A percentile compares a stretch with the other conserved stretches of the same genome.
phyloP scores from a whole-genome alignment of 2,329 filamentous ascomycete species.

The Clarireedia homoeocarpa region DNA sequence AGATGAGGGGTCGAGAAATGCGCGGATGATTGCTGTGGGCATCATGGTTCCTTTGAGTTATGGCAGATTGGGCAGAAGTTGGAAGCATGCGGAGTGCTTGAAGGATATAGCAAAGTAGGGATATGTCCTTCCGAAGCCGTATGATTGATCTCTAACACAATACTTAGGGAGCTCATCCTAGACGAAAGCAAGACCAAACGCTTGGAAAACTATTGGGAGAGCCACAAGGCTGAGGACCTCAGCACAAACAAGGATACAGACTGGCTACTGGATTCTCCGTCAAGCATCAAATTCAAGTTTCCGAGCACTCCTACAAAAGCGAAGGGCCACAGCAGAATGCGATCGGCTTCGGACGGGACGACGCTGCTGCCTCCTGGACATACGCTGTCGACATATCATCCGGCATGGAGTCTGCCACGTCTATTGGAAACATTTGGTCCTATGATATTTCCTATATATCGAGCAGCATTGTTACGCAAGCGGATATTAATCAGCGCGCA shows the following conservation, averaged over 20 bases:
- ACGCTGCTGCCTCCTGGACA: constrained; percentile 53
- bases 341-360: constrained; percentile 55
- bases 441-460: constrained; percentile 82
- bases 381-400: constrained; percentile 69
- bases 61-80: constrained; percentile 77
- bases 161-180: constrained; percentile 49
- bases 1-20: constrained; percentile 72
- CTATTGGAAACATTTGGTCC: constrained; percentile 83
- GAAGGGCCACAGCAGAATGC: constrained; percentile 44
- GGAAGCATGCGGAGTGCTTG: constrained; percentile 74
- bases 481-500: constrained; percentile 81
- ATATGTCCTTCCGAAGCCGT: too few species aligned
- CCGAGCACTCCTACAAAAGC: constrained; percentile 25
- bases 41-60: constrained; percentile 79
- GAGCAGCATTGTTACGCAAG: constrained; percentile 78
- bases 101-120: constrained; percentile 63
- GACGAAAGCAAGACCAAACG: constrained; percentile 54
- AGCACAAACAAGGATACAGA: constrained; percentile 18
- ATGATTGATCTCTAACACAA: constrained; percentile 18
- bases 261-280: constrained; percentile 29
- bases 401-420: constrained; percentile 71
- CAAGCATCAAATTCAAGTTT: constrained; percentile 38
- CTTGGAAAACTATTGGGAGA: constrained; percentile 76
- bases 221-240: constrained; percentile 37
- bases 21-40: constrained; percentile 87